These are phyloP conservation scores for Coriolopsis trogii DNA, from an alignment of 1,284 basidiomycete genomes.

Conservation along the genomic window DNA sequence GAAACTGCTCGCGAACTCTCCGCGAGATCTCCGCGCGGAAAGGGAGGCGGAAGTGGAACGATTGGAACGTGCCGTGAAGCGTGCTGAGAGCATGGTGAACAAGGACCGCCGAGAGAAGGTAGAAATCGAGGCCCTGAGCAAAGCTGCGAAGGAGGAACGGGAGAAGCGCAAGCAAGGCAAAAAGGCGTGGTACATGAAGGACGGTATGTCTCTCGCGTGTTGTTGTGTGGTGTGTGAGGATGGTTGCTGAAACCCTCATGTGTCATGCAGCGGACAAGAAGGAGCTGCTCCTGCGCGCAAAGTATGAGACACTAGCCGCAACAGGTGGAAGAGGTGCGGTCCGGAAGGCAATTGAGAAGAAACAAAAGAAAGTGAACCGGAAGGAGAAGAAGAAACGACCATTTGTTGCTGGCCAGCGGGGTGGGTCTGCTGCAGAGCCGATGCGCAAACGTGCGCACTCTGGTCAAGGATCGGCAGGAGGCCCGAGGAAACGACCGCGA, in stretches of 20 bases:
- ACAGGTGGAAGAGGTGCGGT: slow-evolving; percentile 80
- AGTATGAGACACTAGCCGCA: slow-evolving; percentile 76
- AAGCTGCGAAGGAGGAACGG: slow-evolving; percentile 68
- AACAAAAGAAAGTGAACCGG: slow-evolving; percentile 83
- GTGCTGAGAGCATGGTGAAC: slow-evolving; percentile 80
- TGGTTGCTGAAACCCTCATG: not conserved
- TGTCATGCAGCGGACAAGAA: slow-evolving; percentile 72
- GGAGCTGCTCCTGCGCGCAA: slow-evolving; percentile 70
- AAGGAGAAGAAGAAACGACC: slow-evolving; percentile 90
- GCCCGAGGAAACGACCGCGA: slow-evolving; percentile 13
- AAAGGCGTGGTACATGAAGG: slow-evolving; percentile 86
- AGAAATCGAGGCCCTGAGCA: slow-evolving; percentile 66
- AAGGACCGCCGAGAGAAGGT: slow-evolving; percentile 71
- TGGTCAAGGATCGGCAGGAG: slow-evolving; percentile 7
- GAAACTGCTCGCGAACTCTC: slow-evolving; percentile 68
- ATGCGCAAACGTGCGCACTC: slow-evolving; percentile 14
- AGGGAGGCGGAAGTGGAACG: slow-evolving; percentile 72
- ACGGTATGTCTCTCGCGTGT: slow-evolving; percentile 51
- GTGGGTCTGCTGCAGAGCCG: slow-evolving; percentile 1
- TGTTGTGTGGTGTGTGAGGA: not conserved
- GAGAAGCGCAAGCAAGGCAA: slow-evolving; percentile 79
- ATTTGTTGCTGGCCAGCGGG: slow-evolving; percentile 44
- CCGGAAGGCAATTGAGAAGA: slow-evolving; percentile 88
- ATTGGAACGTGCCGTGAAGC: slow-evolving; percentile 80
- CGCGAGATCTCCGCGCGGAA: slow-evolving; percentile 63